Percentiles rank a stretch among this genome's conserved stretches.
Evolutionary conservation across 2,329 filamentous ascomycete species (phyloP).

Genomic region (Talaromyces sp.): DNA sequence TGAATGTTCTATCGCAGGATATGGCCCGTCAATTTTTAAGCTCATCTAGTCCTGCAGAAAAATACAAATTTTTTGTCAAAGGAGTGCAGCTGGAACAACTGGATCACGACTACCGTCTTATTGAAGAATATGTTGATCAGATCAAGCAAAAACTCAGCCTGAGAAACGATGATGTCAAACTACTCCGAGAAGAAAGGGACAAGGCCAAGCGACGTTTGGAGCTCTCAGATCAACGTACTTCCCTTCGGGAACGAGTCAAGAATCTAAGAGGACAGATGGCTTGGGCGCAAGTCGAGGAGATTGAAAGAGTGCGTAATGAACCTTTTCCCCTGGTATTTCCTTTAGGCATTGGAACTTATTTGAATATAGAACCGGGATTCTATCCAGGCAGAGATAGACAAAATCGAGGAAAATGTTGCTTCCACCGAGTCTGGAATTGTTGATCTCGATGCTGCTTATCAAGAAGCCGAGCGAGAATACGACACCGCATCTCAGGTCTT

Average conservation of each 20-base stretch:
- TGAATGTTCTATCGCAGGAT: slow-evolving; percentile 94
- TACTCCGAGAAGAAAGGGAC: slow-evolving; percentile 55
- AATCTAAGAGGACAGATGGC: slow-evolving; percentile 63
- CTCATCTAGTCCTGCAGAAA: slow-evolving; percentile 72
- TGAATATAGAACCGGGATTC: slow-evolving; percentile 26
- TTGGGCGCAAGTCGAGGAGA: slow-evolving; percentile 82
- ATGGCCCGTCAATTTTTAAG: slow-evolving; percentile 91
- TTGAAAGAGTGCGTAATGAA: slow-evolving; percentile 53
- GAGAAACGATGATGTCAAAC: slow-evolving; percentile 59
- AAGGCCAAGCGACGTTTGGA: slow-evolving; percentile 62
- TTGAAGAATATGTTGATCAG: slow-evolving; percentile 72
- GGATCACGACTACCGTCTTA: slow-evolving; percentile 82
- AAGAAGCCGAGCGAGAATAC: slow-evolving; percentile 33
- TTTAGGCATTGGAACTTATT: background rate
- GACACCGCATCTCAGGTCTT: slow-evolving; percentile 40
- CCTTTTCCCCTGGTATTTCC: background rate
- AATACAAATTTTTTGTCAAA: slow-evolving; percentile 95
- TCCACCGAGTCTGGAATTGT: slow-evolving; percentile 40
- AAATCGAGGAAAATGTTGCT: slow-evolving; percentile 46
- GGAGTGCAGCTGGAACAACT: slow-evolving; percentile 91
- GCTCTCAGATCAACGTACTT: slow-evolving; percentile 61
- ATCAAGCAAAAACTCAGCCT: slow-evolving; percentile 61
- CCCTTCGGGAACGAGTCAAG: slow-evolving; percentile 58
- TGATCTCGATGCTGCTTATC: slow-evolving; percentile 44
- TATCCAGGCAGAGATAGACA: slow-evolving; percentile 31